Evolutionary conservation across 2,329 filamentous ascomycete genomes (phyloP), one percentile per base, ranked within the genome.

Genomic region (Conoideocrella luteorostrata): DNA sequence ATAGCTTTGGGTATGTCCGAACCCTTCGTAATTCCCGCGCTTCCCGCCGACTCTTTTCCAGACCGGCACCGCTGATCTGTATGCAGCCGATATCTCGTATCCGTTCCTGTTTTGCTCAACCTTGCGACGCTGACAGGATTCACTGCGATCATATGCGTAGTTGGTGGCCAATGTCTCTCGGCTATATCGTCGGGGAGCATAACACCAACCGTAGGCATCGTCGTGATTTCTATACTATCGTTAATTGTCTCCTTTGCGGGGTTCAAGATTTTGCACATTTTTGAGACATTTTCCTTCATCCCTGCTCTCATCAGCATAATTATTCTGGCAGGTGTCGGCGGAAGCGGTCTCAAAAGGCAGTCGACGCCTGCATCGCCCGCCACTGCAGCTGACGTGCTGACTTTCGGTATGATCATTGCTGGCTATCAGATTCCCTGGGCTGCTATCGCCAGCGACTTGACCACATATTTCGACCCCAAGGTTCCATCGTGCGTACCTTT

Each of bases 371-470:
- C 57, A 1, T 54, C 59, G 17, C 61, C 70, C 1, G 58, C 74
- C 0, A 67, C 68, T 1, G 70, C 75, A 1, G 56, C 65, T 2
- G 60, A 66, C 10, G 60, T 81, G 2, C 55, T 82, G 5, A 74
- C 67, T 23, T 84, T 78, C 49, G 78, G 70, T 38, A 78, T 77
- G 62, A 71, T 82, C 41, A 71, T 84, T 4, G 77, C 80, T 0
- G 76, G 75, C 0, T 82, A 80, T 55, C 75, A 82, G 67, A 70
- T 84, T 2, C 78, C 80, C 0, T 84, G 76, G 70, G 75, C 71
- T 4, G 71, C 70, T 2, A 64, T 82, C 20, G 69, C 76, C 1
- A 78, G 75, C 17, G 79, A 83, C 54, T 74, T 82, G 44, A 75
- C 75, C 0, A 78, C 77, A 0, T 84, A 83, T 52, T 70, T 81